Evolutionary conservation across 2,329 filamentous ascomycete species (phyloP).

Genomic region (Neopestalotiopsis sp.): DNA sequence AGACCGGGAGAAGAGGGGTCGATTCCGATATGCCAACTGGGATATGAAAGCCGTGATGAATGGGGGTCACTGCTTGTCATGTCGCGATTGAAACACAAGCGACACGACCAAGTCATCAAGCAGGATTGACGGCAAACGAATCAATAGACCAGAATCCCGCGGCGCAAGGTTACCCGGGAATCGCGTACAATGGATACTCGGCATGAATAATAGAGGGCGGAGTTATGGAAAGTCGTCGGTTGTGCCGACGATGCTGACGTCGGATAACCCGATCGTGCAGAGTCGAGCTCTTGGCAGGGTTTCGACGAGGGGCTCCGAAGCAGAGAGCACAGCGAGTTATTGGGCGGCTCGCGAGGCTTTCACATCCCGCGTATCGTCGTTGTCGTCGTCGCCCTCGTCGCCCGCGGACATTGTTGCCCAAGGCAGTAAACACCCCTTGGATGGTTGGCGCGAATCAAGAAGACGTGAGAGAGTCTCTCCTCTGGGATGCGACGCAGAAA

Average conservation of each 20-base stretch:
- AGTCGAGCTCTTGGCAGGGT: conserved; percentile 15
- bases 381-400: conserved; percentile 5
- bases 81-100: conserved; percentile 30
- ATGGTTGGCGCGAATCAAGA: not conserved
- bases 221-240: conserved; percentile 11
- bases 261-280: conserved; percentile 20
- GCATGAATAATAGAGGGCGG: conserved; percentile 14
- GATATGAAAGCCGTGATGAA: conserved; percentile 16
- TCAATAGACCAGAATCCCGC: conserved; percentile 28
- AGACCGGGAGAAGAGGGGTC: conserved; percentile 24
- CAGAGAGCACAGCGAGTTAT: not conserved
- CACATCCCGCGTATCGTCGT: not conserved
- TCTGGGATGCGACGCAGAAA: conserved; percentile 13
- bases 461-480: not conserved
- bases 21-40: conserved; percentile 26
- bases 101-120: conserved; percentile 31
- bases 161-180: conserved; percentile 19
- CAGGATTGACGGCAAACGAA: conserved; percentile 27
- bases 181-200: conserved; percentile 11
- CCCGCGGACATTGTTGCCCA: conserved; percentile 15
- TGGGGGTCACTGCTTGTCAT: conserved; percentile 11
- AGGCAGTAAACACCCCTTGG: conserved; percentile 11
- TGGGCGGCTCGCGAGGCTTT: conserved; percentile 1
- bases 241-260: conserved; percentile 15
- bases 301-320: conserved; percentile 13